Evolutionary conservation across 2,329 filamentous ascomycete species (phyloP).

Genomic region (Colletotrichum sp.): DNA sequence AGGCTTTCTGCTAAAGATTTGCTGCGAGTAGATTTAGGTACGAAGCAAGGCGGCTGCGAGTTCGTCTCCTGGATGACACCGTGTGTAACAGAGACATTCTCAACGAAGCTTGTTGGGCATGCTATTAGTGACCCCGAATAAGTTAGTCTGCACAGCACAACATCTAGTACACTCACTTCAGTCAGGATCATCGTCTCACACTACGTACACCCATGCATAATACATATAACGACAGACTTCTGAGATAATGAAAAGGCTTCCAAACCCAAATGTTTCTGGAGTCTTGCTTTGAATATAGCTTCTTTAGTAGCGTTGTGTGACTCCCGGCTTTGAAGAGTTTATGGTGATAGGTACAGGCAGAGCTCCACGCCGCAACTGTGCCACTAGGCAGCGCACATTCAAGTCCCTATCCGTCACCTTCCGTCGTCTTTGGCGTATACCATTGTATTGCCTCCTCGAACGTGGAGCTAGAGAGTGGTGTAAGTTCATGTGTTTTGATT

Average conservation of each 20-base stretch:
- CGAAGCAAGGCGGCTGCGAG: too few relatives aligned
- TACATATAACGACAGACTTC: not conserved
- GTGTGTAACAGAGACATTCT: rapidly evolving
- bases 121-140: too few relatives aligned
- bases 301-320: not conserved
- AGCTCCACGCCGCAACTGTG: not conserved
- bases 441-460: not conserved
- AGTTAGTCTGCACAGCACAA: too few relatives aligned
- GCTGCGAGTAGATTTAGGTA: too few relatives aligned
- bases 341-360: too few relatives aligned
- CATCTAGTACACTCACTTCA: too few relatives aligned
- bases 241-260: not conserved
- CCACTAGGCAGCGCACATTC: not conserved
- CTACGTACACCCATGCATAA: not conserved
- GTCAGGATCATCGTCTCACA: too few relatives aligned
- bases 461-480: too few relatives aligned
- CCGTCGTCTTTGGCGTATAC: not conserved
- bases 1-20: rapidly evolving
- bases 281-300: not conserved
- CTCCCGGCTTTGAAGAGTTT: too few relatives aligned
- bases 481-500: rapidly evolving
- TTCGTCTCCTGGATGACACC: too few relatives aligned
- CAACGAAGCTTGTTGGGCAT: too few relatives aligned
- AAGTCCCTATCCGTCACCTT: not conserved
- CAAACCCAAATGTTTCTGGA: not conserved